Base-by-base conservation (phyloP, 495 filamentous ascomycete genomes). In the Pseudotulostoma volvatum region DNA sequence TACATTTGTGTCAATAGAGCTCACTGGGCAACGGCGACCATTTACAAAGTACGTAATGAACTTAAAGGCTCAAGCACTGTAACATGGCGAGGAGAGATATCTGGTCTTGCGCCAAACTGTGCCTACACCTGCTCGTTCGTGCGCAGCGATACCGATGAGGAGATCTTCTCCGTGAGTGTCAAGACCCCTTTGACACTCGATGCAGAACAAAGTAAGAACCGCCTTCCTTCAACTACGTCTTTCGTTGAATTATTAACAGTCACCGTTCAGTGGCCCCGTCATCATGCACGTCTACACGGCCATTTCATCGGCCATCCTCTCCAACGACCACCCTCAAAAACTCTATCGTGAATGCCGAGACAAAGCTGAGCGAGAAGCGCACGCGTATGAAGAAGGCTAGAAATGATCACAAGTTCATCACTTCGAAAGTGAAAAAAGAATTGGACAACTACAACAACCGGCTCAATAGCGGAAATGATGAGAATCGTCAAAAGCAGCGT, bases 1-100 rank as follows among this genome's bases (percentile, higher is more conserved):
- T 87, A 80, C 46, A 79, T 95, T 28, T 76, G 80, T 46, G 77
- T 95, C 41, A 93, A 95, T 50, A 77, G 84, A 19, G 84, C 85
- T 1, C 67, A 81, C 33, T 95, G 86, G 86, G 81, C 82, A 39
- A 85, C 84, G 9, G 81, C 77, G 7, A 71, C 72, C 25, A 82
- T 93, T 46, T 66, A 62, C 37, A 63, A 65, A 31, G 65, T 71
- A 18, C 52, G 55, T 9, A 61, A 68, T 42, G 40, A 50, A 39
- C 63, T 70, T 7, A 71, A 71, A 42, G 70, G 63, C 14, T 67
- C 73, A 33, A 72, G 51, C 43, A 45, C 55, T 37, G 56, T 56
- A 19, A 54, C 62, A 37, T 94, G 81, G 79, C 71, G 70, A 33
- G 86, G 84, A 31, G 83, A 92, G 57, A 83, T 95, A 19, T 90